Conservation (phyloP, 495 filamentous ascomycete species). For the Neurospora sp. region DNA sequence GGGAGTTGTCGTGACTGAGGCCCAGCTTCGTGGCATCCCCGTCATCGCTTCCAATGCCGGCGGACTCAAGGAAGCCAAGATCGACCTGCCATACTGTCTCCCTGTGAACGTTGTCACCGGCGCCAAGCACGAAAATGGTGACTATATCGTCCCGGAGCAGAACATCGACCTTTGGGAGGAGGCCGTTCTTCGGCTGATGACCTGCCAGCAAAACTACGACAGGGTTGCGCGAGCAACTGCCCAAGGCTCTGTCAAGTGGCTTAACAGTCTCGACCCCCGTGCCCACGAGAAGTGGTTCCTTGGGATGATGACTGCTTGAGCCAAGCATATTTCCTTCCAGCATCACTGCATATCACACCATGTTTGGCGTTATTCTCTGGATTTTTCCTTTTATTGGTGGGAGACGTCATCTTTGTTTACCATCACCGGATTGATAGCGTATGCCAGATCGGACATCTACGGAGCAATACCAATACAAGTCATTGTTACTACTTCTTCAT, state of each 20-base stretch:
- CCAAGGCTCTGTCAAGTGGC: constrained; percentile 10
- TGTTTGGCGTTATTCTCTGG: neutral
- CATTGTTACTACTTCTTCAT: neutral
- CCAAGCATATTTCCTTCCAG: neutral
- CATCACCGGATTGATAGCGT: neutral
- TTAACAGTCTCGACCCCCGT: constrained; percentile 6
- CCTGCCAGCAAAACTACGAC: constrained; percentile 8
- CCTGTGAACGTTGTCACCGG: constrained; percentile 20
- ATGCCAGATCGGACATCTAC: neutral
- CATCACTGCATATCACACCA: neutral
- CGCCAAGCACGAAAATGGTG: constrained; percentile 7
- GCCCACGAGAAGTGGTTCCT: constrained; percentile 22
- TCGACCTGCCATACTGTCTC: constrained; percentile 17
- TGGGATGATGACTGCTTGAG: constrained; percentile 10
- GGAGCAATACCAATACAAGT: neutral
- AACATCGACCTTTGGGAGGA: constrained; percentile 14
- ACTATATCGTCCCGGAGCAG: constrained; percentile 20
- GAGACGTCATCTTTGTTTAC: neutral
- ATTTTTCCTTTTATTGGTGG: neutral
- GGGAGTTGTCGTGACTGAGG: constrained; percentile 24
- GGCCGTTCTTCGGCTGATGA: constrained; percentile 12
- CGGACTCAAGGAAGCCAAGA: constrained; percentile 21
- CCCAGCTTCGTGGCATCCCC: constrained; percentile 24
- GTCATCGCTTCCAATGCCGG: constrained; percentile 23
- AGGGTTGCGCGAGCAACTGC: constrained; percentile 8